phyloP scores from a whole-genome alignment of 495 filamentous ascomycete genomes.

The Tuber melanosporum region DNA sequence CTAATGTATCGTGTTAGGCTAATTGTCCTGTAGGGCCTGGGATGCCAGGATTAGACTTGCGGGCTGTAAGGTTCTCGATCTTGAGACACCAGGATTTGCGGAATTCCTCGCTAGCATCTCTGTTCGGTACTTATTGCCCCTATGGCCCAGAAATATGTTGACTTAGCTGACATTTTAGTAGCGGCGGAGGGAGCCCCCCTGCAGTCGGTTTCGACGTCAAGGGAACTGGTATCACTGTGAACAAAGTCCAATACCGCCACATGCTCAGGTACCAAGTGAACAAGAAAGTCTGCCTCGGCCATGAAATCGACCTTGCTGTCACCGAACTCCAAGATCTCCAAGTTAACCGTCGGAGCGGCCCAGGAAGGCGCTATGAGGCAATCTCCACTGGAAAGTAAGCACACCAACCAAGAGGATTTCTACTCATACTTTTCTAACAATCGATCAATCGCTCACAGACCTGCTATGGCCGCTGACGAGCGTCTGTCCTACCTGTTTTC shows the following conservation, averaged over 20 bases:
- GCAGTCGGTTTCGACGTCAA: constrained; percentile 29
- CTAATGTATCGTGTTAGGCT: background rate
- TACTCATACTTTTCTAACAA: background rate
- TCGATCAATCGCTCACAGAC: background rate
- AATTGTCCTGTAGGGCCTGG: constrained; percentile 26
- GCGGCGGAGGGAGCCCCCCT: constrained; percentile 17
- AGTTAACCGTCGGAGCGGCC: constrained; percentile 21
- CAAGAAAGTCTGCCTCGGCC: constrained; percentile 6
- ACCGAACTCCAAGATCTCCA: constrained; percentile 34
- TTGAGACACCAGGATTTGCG: constrained; percentile 28
- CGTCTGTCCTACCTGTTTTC: constrained; percentile 24
- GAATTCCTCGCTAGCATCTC: constrained; percentile 28
- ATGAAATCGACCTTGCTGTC: constrained; percentile 29
- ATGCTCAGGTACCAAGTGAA: background rate
- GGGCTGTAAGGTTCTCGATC: constrained; percentile 23
- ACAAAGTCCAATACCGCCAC: constrained; percentile 12
- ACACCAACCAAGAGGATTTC: background rate
- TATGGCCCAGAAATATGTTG: background rate
- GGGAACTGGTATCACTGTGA: constrained; percentile 27
- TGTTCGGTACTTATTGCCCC: constrained; percentile 19
- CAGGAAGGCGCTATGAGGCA: background rate
- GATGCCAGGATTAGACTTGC: constrained; percentile 31
- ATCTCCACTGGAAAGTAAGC: background rate
- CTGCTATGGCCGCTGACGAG: constrained; percentile 7
- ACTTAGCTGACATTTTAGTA: constrained; percentile 1